Percentiles rank a stretch among this genome's conserved stretches.
Conservation (phyloP, 768 basidiomycete species). For the Paxillus rubicundulus region DNA sequence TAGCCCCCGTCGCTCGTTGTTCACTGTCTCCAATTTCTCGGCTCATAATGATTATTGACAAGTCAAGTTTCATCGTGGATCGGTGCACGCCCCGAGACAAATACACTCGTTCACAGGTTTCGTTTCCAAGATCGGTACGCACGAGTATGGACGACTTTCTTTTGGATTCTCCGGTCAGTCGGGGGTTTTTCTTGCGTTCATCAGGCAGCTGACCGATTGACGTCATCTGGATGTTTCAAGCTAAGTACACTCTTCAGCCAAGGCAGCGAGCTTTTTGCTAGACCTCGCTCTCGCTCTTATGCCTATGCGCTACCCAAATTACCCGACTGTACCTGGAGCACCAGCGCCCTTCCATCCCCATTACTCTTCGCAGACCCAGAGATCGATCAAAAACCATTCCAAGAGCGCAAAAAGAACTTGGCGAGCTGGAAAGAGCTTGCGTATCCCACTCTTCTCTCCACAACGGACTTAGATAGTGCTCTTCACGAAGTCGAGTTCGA, state of each 20-base stretch:
- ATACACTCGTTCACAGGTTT: slow-evolving; percentile 25
- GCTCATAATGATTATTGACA: slow-evolving; percentile 31
- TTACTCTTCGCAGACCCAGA: slow-evolving; percentile 2
- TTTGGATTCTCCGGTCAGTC: slow-evolving; percentile 28
- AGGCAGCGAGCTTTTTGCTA: slow-evolving; percentile 7
- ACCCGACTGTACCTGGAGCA: slow-evolving; percentile 16
- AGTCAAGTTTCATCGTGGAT: slow-evolving; percentile 30
- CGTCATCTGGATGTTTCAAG: slow-evolving; percentile 11
- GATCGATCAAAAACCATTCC: slow-evolving; percentile 7
- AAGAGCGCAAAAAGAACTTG: slow-evolving; percentile 3
- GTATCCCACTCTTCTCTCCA: slow-evolving; percentile 9
- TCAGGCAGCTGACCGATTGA: neutral
- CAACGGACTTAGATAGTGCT: slow-evolving; percentile 21
- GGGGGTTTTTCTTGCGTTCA: neutral
- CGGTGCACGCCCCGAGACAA: slow-evolving; percentile 31
- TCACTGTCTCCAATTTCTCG: neutral
- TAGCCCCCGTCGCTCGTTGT: slow-evolving; percentile 5
- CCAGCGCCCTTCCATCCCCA: slow-evolving; percentile 17
- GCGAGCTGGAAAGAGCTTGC: slow-evolving; percentile 3
- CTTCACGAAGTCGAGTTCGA: slow-evolving; percentile 35
- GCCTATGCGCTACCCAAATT: neutral
- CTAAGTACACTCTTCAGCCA: slow-evolving; percentile 23
- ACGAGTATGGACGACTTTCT: slow-evolving; percentile 32
- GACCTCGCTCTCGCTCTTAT: slow-evolving; percentile 15
- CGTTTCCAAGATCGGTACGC: slow-evolving; percentile 34